Conservation (phyloP, 495 filamentous ascomycete genomes). For the Hyphodiscus hymeniophilus region DNA sequence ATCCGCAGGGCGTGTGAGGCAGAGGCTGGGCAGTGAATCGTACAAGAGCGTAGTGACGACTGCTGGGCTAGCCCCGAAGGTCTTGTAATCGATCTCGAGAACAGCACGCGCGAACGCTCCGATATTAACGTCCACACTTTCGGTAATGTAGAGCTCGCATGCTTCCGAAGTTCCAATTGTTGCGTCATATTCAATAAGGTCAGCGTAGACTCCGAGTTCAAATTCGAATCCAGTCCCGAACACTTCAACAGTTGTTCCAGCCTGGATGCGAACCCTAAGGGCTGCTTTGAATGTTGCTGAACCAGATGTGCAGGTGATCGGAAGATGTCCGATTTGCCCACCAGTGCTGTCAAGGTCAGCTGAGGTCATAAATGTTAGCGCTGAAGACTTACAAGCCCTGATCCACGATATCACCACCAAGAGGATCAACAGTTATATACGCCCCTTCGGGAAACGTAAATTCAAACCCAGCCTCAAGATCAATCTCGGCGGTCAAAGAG, state of each 20-base stretch:
- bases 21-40: constrained; percentile 28
- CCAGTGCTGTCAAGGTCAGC: constrained; percentile 19
- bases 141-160: constrained; percentile 23
- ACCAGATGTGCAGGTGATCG: constrained; percentile 23
- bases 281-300: constrained; percentile 26
- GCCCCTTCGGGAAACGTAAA: constrained; percentile 31
- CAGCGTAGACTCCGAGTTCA: constrained; percentile 32
- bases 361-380: neutral
- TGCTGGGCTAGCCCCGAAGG: constrained; percentile 28
- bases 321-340: constrained; percentile 21
- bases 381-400: constrained; percentile 22
- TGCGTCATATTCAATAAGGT: constrained; percentile 34
- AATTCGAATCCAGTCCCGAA: constrained; percentile 32
- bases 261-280: constrained; percentile 25
- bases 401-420: constrained; percentile 32
- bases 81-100: constrained; percentile 28
- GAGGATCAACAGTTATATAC: constrained; percentile 29
- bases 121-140: constrained; percentile 31
- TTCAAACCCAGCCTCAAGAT: constrained; percentile 34
- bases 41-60: constrained; percentile 30
- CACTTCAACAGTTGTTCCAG: constrained; percentile 24
- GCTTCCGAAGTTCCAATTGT: constrained; percentile 24
- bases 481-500: constrained; percentile 29
- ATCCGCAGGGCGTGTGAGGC: constrained; percentile 9
- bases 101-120: constrained; percentile 30